Base-by-base conservation (phyloP, 2,329 filamentous ascomycete genomes). In the Fusarium sterilihyphosum region DNA sequence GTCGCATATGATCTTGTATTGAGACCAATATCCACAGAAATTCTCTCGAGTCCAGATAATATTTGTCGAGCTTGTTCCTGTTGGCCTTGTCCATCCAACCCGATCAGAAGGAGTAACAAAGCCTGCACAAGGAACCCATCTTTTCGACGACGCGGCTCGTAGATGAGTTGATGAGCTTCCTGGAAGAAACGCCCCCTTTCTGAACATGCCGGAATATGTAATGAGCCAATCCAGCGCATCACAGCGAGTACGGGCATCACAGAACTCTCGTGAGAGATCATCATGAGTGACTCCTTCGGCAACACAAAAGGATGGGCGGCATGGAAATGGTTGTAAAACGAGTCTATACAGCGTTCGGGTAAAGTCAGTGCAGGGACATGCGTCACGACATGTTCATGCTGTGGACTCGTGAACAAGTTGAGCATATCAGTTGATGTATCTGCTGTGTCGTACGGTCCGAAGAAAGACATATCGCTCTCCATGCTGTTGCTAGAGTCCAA, bases 1-100 rank as follows among this genome's bases (percentile, higher is more conserved):
- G 86, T 83, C 2, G 94, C 92, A 80, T 91, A 97, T 0, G 88
- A 86, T 54, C 89, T 86, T 16, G 89, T 90, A 79, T 97, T 91
- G 82, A 98, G 88, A 1, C 93, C 92, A 31, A 98, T 87, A 65
- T 94, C 90, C 16, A 97, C 84, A 4, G 94, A 93, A 53, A 96
- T 82, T 17, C 90, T 87, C 78, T 95, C 92, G 5, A 91, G 92
- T 37, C 91, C 88, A 17, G 85, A 84, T 26, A 98, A 88, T 24
- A 94, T 87, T 53, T 92, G 86, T 17, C 90, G 87, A 1, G 94
- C 92, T 78, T 90, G 90, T 33, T 90, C 88, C 49, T 93, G 91
- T 73, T 95, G 88, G 77, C 92, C 92, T 73, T 89, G 91, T 10
- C 94, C 93, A 79, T 98, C 94, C 13, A 97, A 86, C 0, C 91